These are phyloP conservation scores for Paecilomyces dactylethromorphus DNA, from an alignment of 2,329 filamentous ascomycete species.

Conservation along the genomic window DNA sequence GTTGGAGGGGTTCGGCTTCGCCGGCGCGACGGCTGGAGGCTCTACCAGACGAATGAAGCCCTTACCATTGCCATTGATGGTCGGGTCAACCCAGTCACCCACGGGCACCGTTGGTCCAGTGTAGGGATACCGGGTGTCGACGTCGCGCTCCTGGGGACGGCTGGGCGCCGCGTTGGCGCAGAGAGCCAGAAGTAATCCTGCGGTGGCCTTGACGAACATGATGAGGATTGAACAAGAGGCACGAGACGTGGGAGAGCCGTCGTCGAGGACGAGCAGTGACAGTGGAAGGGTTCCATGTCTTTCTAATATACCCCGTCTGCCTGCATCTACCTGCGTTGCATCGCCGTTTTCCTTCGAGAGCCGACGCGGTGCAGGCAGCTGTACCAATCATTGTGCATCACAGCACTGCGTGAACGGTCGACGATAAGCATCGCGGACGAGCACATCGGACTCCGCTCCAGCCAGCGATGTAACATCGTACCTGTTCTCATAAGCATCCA, in stretches of 20 bases:
- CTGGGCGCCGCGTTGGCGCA: neutral
- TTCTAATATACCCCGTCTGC: neutral
- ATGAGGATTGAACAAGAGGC: neutral
- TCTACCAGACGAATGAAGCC: slow-evolving; percentile 47
- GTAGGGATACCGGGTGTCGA: slow-evolving; percentile 33
- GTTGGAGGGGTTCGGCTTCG: slow-evolving; percentile 39
- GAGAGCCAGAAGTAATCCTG: neutral
- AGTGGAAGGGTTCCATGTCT: neutral
- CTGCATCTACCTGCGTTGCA: neutral
- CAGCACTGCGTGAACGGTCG: neutral
- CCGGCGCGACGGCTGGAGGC: slow-evolving; percentile 44
- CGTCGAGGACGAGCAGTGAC: neutral
- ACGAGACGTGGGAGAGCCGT: neutral
- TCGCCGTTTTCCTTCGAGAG: neutral
- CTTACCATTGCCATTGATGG: slow-evolving; percentile 47
- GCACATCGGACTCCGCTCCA: neutral
- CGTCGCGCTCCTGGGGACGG: neutral
- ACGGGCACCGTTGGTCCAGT: slow-evolving; percentile 44
- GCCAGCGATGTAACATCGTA: neutral
- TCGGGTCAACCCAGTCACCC: slow-evolving; percentile 47
- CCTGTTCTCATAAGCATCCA: neutral
- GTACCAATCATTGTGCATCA: neutral
- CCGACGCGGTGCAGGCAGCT: neutral
- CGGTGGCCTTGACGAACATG: neutral
- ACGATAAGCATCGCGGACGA: neutral